A percentile compares a stretch with the other conserved stretches of the same genome.
These are phyloP conservation scores for Mycothermus thermophilus DNA, from an alignment of 495 filamentous ascomycete genomes.

Conservation along the genomic window DNA sequence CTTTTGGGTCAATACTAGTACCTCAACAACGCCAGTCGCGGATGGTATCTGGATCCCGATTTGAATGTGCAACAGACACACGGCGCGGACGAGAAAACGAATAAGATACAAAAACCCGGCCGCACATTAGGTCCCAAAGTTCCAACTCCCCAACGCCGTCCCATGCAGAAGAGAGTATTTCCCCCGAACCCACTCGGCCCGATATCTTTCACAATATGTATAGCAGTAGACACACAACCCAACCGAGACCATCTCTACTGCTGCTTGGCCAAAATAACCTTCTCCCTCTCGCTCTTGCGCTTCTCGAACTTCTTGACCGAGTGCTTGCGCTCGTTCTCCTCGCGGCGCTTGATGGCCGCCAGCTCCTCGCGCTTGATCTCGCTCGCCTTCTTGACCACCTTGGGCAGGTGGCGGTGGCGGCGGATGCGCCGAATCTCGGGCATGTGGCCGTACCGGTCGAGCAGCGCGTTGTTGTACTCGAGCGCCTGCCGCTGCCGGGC, in stretches of 20 bases:
- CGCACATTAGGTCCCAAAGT: too few species aligned
- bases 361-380: conserved; percentile 94
- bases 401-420: conserved; percentile 81
- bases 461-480: conserved; percentile 82
- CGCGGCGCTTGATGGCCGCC: conserved; percentile 67
- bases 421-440: conserved; percentile 86
- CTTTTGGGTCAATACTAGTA: too few species aligned
- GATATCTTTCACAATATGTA: background rate
- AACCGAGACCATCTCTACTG: conserved; percentile 44
- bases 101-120: too few species aligned
- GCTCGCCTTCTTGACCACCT: conserved; percentile 89
- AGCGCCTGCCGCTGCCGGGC: conserved; percentile 67
- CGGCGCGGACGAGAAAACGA: too few species aligned
- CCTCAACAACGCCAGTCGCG: too few species aligned
- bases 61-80: too few species aligned
- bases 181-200: background rate
- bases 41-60: too few species aligned
- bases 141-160: conserved; percentile 13
- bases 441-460: conserved; percentile 83
- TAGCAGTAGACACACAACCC: background rate
- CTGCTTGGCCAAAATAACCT: conserved; percentile 71
- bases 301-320: conserved; percentile 60
- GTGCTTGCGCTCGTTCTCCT: conserved; percentile 91
- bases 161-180: conserved; percentile 16
- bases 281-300: conserved; percentile 76